Evolutionary conservation across 495 filamentous ascomycete species (phyloP), one percentile per base, ranked within the genome.

Genomic region (Staphylotrichum tortipilum): DNA sequence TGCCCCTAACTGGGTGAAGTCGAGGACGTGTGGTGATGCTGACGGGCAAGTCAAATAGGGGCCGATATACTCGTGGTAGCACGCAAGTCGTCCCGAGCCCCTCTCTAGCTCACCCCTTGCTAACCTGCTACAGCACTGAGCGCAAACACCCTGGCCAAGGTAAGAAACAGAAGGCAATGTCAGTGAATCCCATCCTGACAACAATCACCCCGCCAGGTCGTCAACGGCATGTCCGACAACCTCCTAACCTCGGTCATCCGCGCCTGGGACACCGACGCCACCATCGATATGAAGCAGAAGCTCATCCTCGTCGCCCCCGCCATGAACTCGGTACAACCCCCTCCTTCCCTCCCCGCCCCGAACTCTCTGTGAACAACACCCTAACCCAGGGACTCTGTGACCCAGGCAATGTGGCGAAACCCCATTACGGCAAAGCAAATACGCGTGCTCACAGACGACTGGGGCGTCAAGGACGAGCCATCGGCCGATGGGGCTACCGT

Each of bases 111-210:
- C 3, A 6, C 18, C 1, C 10, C 7, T 15, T 24, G 29, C n/a
- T 9, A 18, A 28, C 28, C 33, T 26, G 23, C 36, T 7, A 34
- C n/a, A 64, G 61, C 62, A 28, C 49, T 65, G 4, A 65, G 62
- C 43, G 88, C 89, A 23, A 91, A 94, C 62, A 81, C 80, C 3
- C 64, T 96, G 54, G 89, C 86, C 1, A 94, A 92, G 65, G 80
- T 91, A 9, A 1, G 46, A 7, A 24, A 8, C 24, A 18, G 29
- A 17, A 26, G 33, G 12, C 35, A 10, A 2, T 22, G 11, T 30
- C 23, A 14, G 7, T n/a, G n/a, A n/a, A n/a, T n/a, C n/a, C n/a
- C n/a, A 11, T 29, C 7, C 33, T 47, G 14, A 41, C 46, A 15
- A 9, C 22, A 11, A 6, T 7, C 17, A 7, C 18, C 9, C 21